These are phyloP conservation scores for Neopestalotiopsis clavispora DNA, from an alignment of 2,329 filamentous ascomycete genomes.

Conservation along the genomic window DNA sequence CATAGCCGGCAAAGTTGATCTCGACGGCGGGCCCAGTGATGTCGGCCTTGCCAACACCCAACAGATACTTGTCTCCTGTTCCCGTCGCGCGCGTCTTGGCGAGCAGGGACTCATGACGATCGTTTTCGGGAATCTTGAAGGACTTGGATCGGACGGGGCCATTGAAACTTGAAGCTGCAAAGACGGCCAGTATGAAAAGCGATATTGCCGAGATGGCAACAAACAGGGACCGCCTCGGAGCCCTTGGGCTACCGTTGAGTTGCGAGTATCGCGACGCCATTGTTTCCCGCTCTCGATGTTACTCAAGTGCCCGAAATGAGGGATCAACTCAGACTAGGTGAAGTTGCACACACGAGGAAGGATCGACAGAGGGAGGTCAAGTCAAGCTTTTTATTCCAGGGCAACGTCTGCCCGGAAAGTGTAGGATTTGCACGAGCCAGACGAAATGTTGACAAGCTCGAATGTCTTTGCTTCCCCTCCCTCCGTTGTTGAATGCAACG, in stretches of 20 bases:
- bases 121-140: constrained; percentile 26
- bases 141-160: constrained; percentile 16
- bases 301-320: background rate
- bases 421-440: constrained; percentile 10
- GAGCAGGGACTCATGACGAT: constrained; percentile 18
- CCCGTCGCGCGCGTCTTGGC: constrained; percentile 26
- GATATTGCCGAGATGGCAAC: constrained; percentile 36
- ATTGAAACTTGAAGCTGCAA: constrained; percentile 31
- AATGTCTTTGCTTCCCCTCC: constrained; percentile 14
- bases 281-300: background rate
- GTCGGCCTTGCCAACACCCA: constrained; percentile 59
- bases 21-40: constrained; percentile 79
- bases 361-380: background rate
- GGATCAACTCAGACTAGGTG: background rate
- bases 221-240: constrained; percentile 31
- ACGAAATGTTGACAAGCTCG: background rate
- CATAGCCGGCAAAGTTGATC: constrained; percentile 90
- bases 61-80: constrained; percentile 49
- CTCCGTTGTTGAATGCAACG: constrained; percentile 25
- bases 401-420: background rate
- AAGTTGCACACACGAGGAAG: background rate
- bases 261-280: constrained; percentile 19
- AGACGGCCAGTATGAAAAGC: constrained; percentile 39
- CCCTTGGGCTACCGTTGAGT: constrained; percentile 20
- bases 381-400: constrained; percentile 12